phyloP scores from a whole-genome alignment of 2,329 filamentous ascomycete species.

The Xylariaceae sp. region DNA sequence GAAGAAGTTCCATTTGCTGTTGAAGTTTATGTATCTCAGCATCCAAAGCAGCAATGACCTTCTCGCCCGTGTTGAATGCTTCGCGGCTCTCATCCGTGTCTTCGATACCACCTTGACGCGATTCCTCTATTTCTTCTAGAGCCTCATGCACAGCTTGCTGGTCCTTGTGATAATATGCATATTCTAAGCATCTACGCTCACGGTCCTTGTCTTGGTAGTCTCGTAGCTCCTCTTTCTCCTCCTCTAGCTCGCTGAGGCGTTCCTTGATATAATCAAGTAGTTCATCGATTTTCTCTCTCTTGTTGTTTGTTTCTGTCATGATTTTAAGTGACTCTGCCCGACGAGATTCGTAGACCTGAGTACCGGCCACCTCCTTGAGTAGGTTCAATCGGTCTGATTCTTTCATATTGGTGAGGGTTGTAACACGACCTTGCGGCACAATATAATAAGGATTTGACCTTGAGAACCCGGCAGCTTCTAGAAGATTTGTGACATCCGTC shows the following conservation, averaged over 20 bases:
- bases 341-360: constrained; percentile 92
- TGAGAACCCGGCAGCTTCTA: constrained; percentile 96
- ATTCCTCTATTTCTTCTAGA: constrained; percentile 81
- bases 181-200: constrained; percentile 88
- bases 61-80: constrained; percentile 76
- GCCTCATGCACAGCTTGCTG: constrained; percentile 77
- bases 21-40: constrained; percentile 77
- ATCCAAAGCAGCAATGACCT: constrained; percentile 76
- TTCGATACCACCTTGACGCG: constrained; percentile 79
- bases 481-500: constrained; percentile 88
- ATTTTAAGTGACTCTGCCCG: constrained; percentile 92
- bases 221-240: constrained; percentile 94
- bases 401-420: constrained; percentile 97
- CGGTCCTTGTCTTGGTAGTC: constrained; percentile 94
- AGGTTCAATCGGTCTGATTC: constrained; percentile 87
- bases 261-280: constrained; percentile 90
- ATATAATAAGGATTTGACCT: constrained; percentile 99
- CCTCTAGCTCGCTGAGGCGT: constrained; percentile 84
- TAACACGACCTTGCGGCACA: constrained; percentile 95
- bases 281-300: constrained; percentile 92
- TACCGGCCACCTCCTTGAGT: constrained; percentile 97
- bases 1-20: constrained; percentile 81
- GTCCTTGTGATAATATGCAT: constrained; percentile 90
- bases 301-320: constrained; percentile 95
- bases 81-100: constrained; percentile 80